A percentile compares a stretch with the other conserved stretches of the same genome.
Conservation (phyloP, 2,329 filamentous ascomycete genomes). For the Purpureocillium lavendulum region DNA sequence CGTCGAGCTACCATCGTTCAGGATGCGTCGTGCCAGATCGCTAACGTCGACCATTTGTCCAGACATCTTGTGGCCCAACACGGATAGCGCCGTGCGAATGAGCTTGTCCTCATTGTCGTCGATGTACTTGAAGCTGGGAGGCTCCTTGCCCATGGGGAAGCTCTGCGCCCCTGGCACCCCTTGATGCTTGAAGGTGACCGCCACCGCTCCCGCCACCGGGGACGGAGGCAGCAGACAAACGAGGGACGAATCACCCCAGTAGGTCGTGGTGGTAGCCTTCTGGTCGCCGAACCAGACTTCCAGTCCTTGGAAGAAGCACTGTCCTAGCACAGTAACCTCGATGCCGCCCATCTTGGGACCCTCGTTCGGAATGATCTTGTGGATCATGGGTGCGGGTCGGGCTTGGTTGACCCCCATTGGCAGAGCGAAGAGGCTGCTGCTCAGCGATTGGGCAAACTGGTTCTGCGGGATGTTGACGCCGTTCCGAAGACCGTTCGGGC, state of each 20-base stretch:
- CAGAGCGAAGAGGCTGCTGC: conserved; percentile 40
- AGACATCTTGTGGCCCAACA: conserved; percentile 57
- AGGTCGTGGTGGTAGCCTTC: conserved; percentile 63
- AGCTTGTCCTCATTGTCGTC: conserved; percentile 63
- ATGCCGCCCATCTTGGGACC: conserved; percentile 77
- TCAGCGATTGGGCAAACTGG: conserved; percentile 39
- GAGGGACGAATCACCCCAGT: conserved; percentile 71
- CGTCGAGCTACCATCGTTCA: conserved; percentile 36
- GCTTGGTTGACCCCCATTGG: conserved; percentile 40
- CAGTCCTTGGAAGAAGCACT: conserved; percentile 65
- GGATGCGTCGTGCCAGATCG: conserved; percentile 53
- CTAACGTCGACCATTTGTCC: conserved; percentile 53
- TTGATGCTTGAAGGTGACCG: conserved; percentile 59
- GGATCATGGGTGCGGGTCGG: conserved; percentile 52
- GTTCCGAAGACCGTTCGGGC: conserved; percentile 50
- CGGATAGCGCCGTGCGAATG: conserved; percentile 57
- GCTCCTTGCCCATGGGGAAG: conserved; percentile 29
- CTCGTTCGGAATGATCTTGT: conserved; percentile 76
- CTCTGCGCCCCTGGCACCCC: conserved; percentile 28
- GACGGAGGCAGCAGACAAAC: conserved; percentile 72
- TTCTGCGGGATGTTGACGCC: conserved; percentile 31
- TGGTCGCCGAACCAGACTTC: conserved; percentile 75
- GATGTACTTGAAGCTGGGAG: conserved; percentile 61
- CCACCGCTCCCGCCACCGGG: conserved; percentile 56
- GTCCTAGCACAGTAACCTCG: conserved; percentile 78